Evolutionary conservation across 345 rosid genomes (phyloP), one percentile per base, ranked within the genome.

Genomic region (Camelina hispida): DNA sequence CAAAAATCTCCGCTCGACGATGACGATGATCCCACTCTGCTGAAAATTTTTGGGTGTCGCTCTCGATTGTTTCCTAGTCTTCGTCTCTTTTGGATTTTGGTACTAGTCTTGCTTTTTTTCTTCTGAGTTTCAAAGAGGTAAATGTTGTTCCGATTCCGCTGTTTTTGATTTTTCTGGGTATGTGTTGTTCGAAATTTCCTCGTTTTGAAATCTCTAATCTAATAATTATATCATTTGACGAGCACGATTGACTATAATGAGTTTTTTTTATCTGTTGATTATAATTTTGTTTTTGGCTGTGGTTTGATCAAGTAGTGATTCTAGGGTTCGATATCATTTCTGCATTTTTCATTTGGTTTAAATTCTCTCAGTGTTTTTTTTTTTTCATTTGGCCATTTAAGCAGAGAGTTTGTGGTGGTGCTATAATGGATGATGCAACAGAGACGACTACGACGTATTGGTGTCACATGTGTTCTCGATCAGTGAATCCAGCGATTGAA

Each of bases 401-500:
- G 50, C 73, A 63, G 54, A 55, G 28, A 73, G 34, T 25, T 23
- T 3, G 28, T 44, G 68, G 58, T 54, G 34, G 48, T 6, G 62
- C 17, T 62, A 79, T 79, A 3, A 34, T 34, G 82, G 82, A 69
- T 16, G 75, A 79, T 68, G 64, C 72, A 63, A 44, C 34, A 3
- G 76, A 37, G 66, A 64, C 65, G n/a, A 68, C 17, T 12, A 68
- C 17, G 20, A 74, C 18, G 17, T 74, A 74, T 56, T 79, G 82
- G 82, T 79, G 82, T 69, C 80, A 90, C 84, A 57, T 82, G 75
- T 90, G 89, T 62, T 80, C 81, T 40, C 86, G 61, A 32, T 60
- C 73, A 58, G 91, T 93, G 74, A 79, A 58, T 56, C 91, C 88
- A 10, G 35, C 62, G 2, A 58, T 57, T 37, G 92, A 74, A 62